These are phyloP conservation scores for Plasmodium vivax DNA, from an alignment of 169 alveolate genomes.

Conservation along the genomic window DNA sequence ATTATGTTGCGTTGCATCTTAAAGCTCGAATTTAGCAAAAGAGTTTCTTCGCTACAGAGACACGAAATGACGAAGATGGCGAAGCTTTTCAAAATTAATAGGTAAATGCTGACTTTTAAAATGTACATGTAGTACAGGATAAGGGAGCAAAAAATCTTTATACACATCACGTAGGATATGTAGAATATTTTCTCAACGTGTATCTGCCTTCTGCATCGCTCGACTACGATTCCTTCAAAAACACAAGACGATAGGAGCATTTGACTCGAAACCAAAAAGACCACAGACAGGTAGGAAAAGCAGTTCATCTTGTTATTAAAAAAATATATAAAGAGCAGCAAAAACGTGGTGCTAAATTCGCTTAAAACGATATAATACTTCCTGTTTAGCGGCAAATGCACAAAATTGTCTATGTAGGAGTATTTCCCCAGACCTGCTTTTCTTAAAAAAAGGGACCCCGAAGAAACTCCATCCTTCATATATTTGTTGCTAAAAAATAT, in stretches of 20 bases:
- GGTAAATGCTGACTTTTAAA: conserved; percentile 36
- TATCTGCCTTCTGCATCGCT: conserved; percentile 36
- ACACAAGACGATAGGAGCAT: conserved; percentile 61
- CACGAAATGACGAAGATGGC: conserved; percentile 39
- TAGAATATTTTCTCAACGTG: conserved; percentile 50
- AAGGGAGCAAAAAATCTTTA: conserved; percentile 59
- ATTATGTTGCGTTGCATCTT: conserved; percentile 19
- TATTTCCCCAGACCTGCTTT: conserved; percentile 2
- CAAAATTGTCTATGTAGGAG: conserved; percentile 15
- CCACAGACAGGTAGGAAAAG: conserved; percentile 13
- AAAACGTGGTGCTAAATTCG: conserved; percentile 25
- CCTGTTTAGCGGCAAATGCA: conserved; percentile 50
- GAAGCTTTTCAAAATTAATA: conserved; percentile 52
- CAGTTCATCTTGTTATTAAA: conserved; percentile 46
- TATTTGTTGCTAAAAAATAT: conserved; percentile 52
- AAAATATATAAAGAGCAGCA: conserved; percentile 35
- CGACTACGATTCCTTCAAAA: conserved; percentile 70
- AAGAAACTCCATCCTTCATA: conserved; percentile 37
- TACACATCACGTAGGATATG: conserved; percentile 65
- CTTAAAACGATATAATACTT: conserved; percentile 55
- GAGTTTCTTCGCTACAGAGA: conserved; percentile 63
- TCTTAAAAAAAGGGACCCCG: conserved; percentile 27
- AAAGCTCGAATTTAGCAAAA: conserved; percentile 21
- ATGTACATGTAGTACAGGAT: conserved; percentile 49
- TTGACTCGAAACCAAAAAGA: conserved; percentile 41